Conservation (phyloP, 2,329 filamentous ascomycete species). For the Colletotrichum lupini region DNA sequence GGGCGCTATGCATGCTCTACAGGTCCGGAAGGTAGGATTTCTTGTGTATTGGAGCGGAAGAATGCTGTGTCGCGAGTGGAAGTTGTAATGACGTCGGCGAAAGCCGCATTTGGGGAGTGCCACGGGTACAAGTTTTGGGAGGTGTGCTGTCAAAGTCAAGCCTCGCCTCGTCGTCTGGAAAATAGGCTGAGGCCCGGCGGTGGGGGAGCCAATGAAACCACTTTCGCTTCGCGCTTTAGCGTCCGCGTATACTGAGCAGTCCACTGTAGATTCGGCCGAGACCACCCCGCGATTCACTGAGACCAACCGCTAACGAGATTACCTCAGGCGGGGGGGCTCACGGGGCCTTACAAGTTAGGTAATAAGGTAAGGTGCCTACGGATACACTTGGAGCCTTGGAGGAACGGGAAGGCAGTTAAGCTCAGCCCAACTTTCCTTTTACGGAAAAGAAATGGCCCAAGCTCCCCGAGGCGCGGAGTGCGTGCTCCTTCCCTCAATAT, state of each 20-base stretch:
- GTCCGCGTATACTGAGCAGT: slow-evolving; percentile 6
- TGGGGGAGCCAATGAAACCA: neutral
- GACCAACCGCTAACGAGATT: neutral
- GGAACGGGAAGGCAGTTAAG: neutral
- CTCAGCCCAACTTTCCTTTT: neutral
- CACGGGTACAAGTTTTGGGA: slow-evolving; percentile 5
- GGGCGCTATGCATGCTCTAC: slow-evolving; percentile 25
- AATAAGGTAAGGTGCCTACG: neutral
- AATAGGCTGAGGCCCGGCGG: neutral
- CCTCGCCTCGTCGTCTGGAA: slow-evolving; percentile 22
- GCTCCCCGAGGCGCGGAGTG: neutral
- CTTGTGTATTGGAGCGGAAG: neutral
- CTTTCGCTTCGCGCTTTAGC: neutral
- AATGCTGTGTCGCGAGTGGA: neutral
- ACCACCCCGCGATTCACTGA: slow-evolving; percentile 11
- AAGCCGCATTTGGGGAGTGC: slow-evolving; percentile 15
- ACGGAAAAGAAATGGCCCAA: slow-evolving; percentile 7
- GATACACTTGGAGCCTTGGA: too few species aligned
- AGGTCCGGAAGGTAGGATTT: neutral
- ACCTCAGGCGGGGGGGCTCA: too few species aligned
- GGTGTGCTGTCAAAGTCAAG: slow-evolving; percentile 32
- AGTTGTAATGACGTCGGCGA: slow-evolving; percentile 33
- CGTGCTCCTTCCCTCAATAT: neutral
- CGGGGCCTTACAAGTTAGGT: neutral
- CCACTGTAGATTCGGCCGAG: slow-evolving; percentile 31